phyloP scores from a whole-genome alignment of 2,329 filamentous ascomycete genomes.

The Myriosclerotinia scirpicola region DNA sequence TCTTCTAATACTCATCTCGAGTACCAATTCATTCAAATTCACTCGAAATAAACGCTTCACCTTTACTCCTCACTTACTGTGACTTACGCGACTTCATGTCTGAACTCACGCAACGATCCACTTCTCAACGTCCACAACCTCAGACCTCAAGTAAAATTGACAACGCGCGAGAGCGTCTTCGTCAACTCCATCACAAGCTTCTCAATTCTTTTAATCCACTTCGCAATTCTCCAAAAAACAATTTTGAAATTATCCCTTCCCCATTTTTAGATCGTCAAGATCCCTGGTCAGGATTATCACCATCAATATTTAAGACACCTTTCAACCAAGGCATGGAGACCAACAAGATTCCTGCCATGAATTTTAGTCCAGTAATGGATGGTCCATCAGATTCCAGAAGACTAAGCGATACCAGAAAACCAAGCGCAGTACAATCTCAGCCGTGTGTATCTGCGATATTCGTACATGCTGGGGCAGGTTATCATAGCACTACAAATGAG shows the following conservation, averaged over 20 bases:
- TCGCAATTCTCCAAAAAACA: conserved; percentile 24
- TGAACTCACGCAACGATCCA: conserved; percentile 26
- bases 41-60: conserved; percentile 17
- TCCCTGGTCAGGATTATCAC: conserved; percentile 20
- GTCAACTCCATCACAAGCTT: conserved; percentile 29
- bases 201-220: conserved; percentile 27
- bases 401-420: conserved; percentile 30
- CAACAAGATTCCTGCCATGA: conserved; percentile 1
- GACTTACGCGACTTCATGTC: conserved; percentile 17
- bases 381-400: conserved; percentile 35
- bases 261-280: conserved; percentile 25
- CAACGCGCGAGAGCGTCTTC: conserved; percentile 29
- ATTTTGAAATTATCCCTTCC: conserved; percentile 26
- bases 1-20: not conserved
- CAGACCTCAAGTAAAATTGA: conserved; percentile 25
- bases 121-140: conserved; percentile 24
- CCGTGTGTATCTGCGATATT: conserved; percentile 71
- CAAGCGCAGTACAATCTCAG: conserved; percentile 19
- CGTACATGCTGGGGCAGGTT: conserved; percentile 93
- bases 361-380: conserved; percentile 33
- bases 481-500: conserved; percentile 87
- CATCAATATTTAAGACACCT: not conserved
- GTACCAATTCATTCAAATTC: not conserved
- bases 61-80: conserved; percentile 4
- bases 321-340: conserved; percentile 9